These are phyloP conservation scores for Apiospora rasikravindrae DNA, from an alignment of 2,329 filamentous ascomycete species.

Conservation along the genomic window DNA sequence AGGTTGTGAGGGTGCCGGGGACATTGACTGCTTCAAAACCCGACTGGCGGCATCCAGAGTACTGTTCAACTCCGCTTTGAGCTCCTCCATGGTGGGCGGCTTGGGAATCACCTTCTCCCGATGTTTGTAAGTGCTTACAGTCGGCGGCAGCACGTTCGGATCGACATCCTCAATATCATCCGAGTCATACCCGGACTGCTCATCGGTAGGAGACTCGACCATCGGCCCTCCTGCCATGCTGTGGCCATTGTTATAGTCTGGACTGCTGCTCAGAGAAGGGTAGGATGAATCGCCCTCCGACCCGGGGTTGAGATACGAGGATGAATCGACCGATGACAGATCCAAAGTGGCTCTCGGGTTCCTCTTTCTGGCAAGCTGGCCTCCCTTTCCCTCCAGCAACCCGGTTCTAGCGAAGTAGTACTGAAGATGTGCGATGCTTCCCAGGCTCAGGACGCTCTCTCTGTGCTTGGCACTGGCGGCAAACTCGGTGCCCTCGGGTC, in stretches of 20 bases:
- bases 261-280: slow-evolving; percentile 63
- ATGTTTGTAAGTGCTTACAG: slow-evolving; percentile 92
- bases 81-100: slow-evolving; percentile 79
- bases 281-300: slow-evolving; percentile 65
- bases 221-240: slow-evolving; percentile 43
- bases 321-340: slow-evolving; percentile 54
- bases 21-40: slow-evolving; percentile 65
- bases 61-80: slow-evolving; percentile 67
- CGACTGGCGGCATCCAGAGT: slow-evolving; percentile 48
- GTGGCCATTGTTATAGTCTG: slow-evolving; percentile 54
- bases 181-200: slow-evolving; percentile 53
- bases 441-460: slow-evolving; percentile 94
- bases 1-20: background rate
- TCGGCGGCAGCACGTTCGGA: slow-evolving; percentile 88
- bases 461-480: slow-evolving; percentile 87
- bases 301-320: slow-evolving; percentile 44
- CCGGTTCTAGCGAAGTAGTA: slow-evolving; percentile 98
- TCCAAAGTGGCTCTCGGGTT: slow-evolving; percentile 64
- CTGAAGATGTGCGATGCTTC: slow-evolving; percentile 95
- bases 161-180: slow-evolving; percentile 70
- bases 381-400: slow-evolving; percentile 90
- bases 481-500: slow-evolving; percentile 86
- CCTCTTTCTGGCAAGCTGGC: slow-evolving; percentile 77
- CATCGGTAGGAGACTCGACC: slow-evolving; percentile 55
- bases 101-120: slow-evolving; percentile 81